Evolutionary conservation across 768 basidiomycete species (phyloP).

Genomic region (Wakefieldia striispora): DNA sequence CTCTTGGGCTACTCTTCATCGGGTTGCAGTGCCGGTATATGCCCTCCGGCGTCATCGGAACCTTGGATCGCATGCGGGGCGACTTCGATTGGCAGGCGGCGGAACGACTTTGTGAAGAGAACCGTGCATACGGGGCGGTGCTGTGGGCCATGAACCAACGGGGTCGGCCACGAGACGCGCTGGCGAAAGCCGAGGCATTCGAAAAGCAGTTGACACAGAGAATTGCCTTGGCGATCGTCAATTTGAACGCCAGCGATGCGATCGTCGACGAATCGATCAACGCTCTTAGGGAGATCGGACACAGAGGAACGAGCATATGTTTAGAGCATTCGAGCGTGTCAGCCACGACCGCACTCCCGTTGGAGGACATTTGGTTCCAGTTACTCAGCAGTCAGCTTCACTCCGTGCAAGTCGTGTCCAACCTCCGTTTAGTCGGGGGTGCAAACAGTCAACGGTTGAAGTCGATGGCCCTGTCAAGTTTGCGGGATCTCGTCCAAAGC

Average conservation of each 20-base stretch:
- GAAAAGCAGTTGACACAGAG: constrained; percentile 48
- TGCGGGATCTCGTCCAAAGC: constrained; percentile 77
- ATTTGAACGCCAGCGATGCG: constrained; percentile 10
- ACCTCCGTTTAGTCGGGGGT: constrained; percentile 31
- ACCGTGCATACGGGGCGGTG: constrained; percentile 68
- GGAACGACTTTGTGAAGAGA: constrained; percentile 62
- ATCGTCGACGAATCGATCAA: constrained; percentile 39
- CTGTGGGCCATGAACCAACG: constrained; percentile 75
- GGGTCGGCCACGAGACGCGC: constrained; percentile 61
- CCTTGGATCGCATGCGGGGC: constrained; percentile 51
- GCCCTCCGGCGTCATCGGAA: constrained; percentile 58
- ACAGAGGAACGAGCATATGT: constrained; percentile 67
- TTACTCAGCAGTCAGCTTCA: constrained; percentile 80
- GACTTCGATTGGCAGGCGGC: constrained; percentile 56
- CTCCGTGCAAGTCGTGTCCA: constrained; percentile 68
- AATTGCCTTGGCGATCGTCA: constrained; percentile 40
- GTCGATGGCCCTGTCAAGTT: constrained; percentile 37
- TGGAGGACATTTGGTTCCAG: constrained; percentile 90
- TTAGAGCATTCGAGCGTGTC: constrained; percentile 55
- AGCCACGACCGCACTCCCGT: constrained; percentile 39
- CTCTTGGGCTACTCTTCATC: constrained; percentile 63
- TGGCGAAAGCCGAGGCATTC: constrained; percentile 62
- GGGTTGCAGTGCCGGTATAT: constrained; percentile 71
- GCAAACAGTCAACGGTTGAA: constrained; percentile 21
- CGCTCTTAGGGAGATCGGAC: constrained; percentile 56